phyloP scores from a whole-genome alignment of 2,329 filamentous ascomycete species.

The Akanthomyces muscarius region DNA sequence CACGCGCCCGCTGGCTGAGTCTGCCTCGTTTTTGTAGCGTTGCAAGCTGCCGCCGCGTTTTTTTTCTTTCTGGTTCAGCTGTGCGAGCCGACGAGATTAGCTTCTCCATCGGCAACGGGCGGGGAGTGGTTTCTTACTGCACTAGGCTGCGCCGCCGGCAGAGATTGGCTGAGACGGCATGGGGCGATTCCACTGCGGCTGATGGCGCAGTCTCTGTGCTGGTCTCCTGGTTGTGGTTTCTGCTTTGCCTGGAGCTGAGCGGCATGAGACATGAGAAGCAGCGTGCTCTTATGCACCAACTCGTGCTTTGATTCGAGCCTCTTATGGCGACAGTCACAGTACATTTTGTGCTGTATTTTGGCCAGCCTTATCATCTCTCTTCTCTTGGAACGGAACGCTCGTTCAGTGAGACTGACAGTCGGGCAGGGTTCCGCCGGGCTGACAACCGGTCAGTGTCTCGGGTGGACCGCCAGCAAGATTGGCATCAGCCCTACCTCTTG shows the following conservation, averaged over 20 bases:
- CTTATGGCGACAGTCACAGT: too few relatives aligned
- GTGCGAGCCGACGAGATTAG: slow-evolving; percentile 8
- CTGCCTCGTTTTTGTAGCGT: background rate
- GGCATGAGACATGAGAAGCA: too few relatives aligned
- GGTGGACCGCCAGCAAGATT: background rate
- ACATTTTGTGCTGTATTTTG: too few relatives aligned
- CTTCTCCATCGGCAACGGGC: slow-evolving; percentile 2
- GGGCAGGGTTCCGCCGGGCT: background rate
- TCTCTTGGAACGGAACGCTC: too few relatives aligned
- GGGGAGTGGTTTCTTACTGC: background rate
- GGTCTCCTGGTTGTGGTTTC: too few relatives aligned
- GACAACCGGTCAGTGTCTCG: background rate
- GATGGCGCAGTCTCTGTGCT: background rate
- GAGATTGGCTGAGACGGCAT: background rate
- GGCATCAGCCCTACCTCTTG: slow-evolving; percentile 7
- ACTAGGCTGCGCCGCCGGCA: background rate
- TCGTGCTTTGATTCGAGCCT: too few relatives aligned
- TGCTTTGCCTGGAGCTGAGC: too few relatives aligned
- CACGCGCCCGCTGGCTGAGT: background rate
- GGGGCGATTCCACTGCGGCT: slow-evolving; percentile 5
- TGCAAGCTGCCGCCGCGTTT: too few relatives aligned
- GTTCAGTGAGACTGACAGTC: background rate
- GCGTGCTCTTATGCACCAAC: too few relatives aligned
- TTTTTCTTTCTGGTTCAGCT: background rate
- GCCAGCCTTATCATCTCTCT: too few relatives aligned